Evolutionary conservation across 1,139 yeast genomes (phyloP).

Genomic region (Kodamaea arcana): DNA sequence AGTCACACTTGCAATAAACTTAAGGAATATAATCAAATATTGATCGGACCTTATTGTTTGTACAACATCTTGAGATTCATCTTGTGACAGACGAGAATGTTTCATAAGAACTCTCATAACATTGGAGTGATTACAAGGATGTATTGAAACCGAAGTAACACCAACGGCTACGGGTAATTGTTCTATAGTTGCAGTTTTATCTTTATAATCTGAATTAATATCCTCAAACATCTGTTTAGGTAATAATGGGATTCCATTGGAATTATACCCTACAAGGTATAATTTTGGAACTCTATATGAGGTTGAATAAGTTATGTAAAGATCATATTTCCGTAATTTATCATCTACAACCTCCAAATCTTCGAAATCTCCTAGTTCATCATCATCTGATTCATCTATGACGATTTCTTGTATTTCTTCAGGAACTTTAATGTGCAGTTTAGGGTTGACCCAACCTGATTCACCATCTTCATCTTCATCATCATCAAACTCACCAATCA

Average conservation of each 20-base stretch:
- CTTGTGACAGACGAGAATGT: constrained; percentile 27
- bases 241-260: constrained; percentile 77
- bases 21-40: constrained; percentile 80
- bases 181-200: constrained; percentile 95
- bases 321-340: constrained; percentile 69
- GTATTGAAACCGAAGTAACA: constrained; percentile 85
- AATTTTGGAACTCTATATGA: constrained; percentile 94
- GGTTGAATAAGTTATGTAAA: constrained; percentile 88
- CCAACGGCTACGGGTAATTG: constrained; percentile 78
- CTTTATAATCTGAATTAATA: constrained; percentile 84
- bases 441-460: constrained; percentile 49
- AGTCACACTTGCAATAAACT: constrained; percentile 93
- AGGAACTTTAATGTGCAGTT: constrained; percentile 10
- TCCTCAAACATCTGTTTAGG: constrained; percentile 95
- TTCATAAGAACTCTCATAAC: constrained; percentile 89
- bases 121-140: constrained; percentile 93
- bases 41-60: constrained; percentile 75
- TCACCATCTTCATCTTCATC: constrained; percentile 37
- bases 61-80: not conserved
- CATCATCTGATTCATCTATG: constrained; percentile 21
- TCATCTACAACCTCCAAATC: constrained; percentile 25
- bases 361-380: constrained; percentile 32
- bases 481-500: constrained; percentile 33
- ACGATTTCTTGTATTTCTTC: constrained; percentile 33
- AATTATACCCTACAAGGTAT: constrained; percentile 83